phyloP scores from a whole-genome alignment of 768 basidiomycete genomes.

The Tylopilus vinaceipallidus region DNA sequence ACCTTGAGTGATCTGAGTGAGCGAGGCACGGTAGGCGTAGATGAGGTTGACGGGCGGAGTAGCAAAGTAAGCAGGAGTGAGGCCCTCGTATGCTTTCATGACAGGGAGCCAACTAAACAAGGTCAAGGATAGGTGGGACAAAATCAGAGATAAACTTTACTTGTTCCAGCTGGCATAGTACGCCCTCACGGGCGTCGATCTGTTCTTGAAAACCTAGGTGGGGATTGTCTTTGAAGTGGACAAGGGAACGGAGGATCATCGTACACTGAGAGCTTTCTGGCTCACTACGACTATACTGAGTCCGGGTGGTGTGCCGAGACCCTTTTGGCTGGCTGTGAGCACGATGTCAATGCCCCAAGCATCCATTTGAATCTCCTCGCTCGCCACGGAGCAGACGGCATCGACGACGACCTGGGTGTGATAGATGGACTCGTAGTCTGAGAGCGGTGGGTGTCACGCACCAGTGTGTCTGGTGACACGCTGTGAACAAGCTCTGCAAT shows the following conservation, averaged over 20 bases:
- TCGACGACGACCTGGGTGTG: conserved; percentile 70
- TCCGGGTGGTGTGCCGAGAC: conserved; percentile 91
- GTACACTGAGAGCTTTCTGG: conserved; percentile 69
- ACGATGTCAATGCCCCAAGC: conserved; percentile 92
- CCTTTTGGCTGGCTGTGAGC: conserved; percentile 85
- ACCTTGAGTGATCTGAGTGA: conserved; percentile 64
- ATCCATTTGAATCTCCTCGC: conserved; percentile 93
- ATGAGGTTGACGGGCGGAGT: conserved; percentile 95
- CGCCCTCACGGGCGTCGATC: conserved; percentile 53
- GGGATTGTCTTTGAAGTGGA: not conserved
- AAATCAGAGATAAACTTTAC: conserved; percentile 34
- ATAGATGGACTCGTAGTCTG: not conserved
- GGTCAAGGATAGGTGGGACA: not conserved
- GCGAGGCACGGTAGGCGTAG: conserved; percentile 84
- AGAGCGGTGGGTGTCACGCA: conserved; percentile 29
- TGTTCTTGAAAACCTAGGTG: conserved; percentile 13
- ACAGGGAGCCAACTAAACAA: conserved; percentile 77
- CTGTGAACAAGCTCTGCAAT: conserved; percentile 70
- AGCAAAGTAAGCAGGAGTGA: conserved; percentile 85
- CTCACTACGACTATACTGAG: conserved; percentile 84
- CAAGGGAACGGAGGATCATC: not conserved
- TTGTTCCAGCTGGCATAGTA: conserved; percentile 94
- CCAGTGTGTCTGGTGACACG: conserved; percentile 84
- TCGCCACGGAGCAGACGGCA: conserved; percentile 95
- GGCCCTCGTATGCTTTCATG: conserved; percentile 90